Percentiles rank a stretch among this genome's conserved stretches.
Evolutionary conservation across 306 rosid genomes (phyloP).

Genomic region (Phaseolus lunatus): DNA sequence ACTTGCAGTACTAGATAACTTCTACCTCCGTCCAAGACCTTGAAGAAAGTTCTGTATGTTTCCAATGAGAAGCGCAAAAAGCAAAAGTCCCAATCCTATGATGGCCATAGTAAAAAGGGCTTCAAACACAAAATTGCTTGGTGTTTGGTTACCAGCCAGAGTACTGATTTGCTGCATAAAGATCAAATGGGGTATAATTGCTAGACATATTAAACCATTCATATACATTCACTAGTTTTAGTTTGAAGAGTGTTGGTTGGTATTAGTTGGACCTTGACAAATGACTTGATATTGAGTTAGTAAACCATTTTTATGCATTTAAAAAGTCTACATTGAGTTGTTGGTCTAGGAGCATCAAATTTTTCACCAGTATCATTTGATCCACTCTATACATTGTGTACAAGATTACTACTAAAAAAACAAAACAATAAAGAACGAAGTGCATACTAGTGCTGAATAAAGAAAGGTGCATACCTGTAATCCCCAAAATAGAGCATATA

Average conservation of each 20-base stretch:
- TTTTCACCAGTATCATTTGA: neutral
- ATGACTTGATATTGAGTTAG: neutral
- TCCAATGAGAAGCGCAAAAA: conserved; percentile 90
- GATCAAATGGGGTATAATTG: conserved; percentile 31
- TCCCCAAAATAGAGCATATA: conserved; percentile 49
- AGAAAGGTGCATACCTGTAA: conserved; percentile 30
- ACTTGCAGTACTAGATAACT: neutral
- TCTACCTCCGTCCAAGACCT: conserved; percentile 79
- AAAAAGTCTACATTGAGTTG: neutral
- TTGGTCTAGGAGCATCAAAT: neutral
- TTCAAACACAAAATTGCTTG: conserved; percentile 77
- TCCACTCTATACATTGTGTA: neutral
- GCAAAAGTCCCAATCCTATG: conserved; percentile 78
- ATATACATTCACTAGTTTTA: conserved; percentile 6
- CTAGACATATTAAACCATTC: conserved; percentile 25
- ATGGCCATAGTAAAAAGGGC: conserved; percentile 78
- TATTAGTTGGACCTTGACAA: neutral
- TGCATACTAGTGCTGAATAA: conserved; percentile 25
- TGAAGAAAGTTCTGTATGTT: conserved; percentile 93
- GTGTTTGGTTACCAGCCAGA: conserved; percentile 74
- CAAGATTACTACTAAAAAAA: neutral
- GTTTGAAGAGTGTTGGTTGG: neutral
- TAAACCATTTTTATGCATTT: neutral
- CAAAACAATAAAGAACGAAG: neutral
- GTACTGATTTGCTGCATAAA: conserved; percentile 88